Percentiles rank a stretch among this genome's conserved stretches.
These are phyloP conservation scores for Warburgia ugandensis DNA, from an alignment of 164 flowering plant genomes.

Conservation along the genomic window DNA sequence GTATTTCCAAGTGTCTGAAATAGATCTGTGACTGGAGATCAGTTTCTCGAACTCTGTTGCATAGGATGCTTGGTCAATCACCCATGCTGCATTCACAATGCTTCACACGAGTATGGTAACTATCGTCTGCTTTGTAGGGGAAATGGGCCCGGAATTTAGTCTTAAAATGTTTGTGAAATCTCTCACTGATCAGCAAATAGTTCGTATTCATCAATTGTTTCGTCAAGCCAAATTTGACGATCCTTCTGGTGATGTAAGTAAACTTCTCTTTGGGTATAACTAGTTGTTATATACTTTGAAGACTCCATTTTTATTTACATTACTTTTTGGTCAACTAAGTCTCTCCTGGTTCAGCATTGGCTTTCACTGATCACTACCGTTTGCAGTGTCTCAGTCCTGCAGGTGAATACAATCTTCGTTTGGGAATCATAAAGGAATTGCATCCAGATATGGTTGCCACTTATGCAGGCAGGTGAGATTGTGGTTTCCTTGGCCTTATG, in stretches of 20 bases:
- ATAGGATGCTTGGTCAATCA: neutral
- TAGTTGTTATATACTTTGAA: neutral
- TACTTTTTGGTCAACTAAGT: neutral
- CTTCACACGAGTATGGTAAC: neutral
- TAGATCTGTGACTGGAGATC: neutral
- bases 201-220: constrained; percentile 93
- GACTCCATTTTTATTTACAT: neutral
- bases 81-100: too few relatives aligned
- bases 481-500: too few relatives aligned
- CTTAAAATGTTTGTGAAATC: constrained; percentile 84
- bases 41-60: too few relatives aligned
- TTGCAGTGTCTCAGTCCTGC: constrained; percentile 98
- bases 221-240: constrained; percentile 99
- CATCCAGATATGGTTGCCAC: constrained; percentile 99
- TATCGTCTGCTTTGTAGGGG: constrained; percentile 42
- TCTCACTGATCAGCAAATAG: constrained; percentile 85
- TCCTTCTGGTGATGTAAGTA: constrained; percentile 89
- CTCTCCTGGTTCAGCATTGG: neutral
- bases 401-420: constrained; percentile 95
- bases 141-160: constrained; percentile 94
- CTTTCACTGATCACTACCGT: neutral
- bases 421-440: constrained; percentile 93
- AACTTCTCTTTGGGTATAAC: neutral
- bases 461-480: constrained; percentile 96
- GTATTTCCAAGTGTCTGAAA: constrained; percentile 27